Percentiles rank a stretch among this genome's conserved stretches.
Evolutionary conservation across 208 protist genomes (phyloP).

Genomic region (Leishmania arabica): DNA sequence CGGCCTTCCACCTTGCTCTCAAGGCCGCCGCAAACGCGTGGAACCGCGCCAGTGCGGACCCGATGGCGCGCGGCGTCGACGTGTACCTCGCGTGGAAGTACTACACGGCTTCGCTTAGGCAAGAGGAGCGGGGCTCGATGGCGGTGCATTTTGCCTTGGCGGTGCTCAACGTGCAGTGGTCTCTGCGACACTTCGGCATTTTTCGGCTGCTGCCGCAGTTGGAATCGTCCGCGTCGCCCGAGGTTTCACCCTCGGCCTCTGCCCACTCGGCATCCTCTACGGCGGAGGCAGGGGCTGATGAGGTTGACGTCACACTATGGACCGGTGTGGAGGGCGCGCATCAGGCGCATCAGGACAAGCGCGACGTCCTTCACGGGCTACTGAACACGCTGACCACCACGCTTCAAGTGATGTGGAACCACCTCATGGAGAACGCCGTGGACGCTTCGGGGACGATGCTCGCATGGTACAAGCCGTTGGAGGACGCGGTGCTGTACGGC

Average conservation of each 20-base stretch:
- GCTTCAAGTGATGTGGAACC: neutral
- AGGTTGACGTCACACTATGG: neutral
- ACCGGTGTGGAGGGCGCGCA: neutral
- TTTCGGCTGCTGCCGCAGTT: neutral
- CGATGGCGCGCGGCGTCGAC: constrained; percentile 30
- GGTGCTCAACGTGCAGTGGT: constrained; percentile 38
- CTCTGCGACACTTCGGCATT: constrained; percentile 28
- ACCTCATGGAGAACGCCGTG: neutral
- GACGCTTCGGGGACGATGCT: constrained; percentile 7
- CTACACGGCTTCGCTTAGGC: constrained; percentile 32
- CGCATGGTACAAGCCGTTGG: constrained; percentile 22
- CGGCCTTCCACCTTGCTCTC: constrained; percentile 12
- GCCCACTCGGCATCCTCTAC: neutral
- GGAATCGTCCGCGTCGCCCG: neutral
- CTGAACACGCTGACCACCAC: neutral
- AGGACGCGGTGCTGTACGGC: constrained; percentile 32
- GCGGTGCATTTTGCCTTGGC: constrained; percentile 17
- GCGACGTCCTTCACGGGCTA: neutral
- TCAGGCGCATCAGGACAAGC: neutral
- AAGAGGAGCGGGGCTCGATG: constrained; percentile 22
- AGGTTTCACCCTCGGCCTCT: neutral
- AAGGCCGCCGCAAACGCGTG: constrained; percentile 23
- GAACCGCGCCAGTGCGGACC: constrained; percentile 13
- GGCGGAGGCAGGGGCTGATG: neutral
- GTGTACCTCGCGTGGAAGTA: constrained; percentile 33